Evolutionary conservation across 345 rosid genomes (phyloP).

Genomic region (Salix viminalis): DNA sequence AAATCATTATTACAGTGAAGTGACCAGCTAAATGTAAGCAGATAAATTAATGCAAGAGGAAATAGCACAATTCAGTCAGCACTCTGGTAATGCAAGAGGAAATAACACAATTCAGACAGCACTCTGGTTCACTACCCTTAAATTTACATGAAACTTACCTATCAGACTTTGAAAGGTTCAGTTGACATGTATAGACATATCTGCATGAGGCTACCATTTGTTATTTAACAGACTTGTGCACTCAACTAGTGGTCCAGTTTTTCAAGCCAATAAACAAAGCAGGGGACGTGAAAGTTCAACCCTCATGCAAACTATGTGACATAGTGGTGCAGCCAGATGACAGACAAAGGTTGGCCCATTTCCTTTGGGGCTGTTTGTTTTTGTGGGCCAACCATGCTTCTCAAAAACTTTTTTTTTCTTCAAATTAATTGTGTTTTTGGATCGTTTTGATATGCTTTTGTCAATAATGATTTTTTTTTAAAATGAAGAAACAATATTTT

Average conservation of each 20-base stretch:
- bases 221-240: not conserved
- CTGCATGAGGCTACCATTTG: not conserved
- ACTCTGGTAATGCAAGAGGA: not conserved
- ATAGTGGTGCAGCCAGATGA: not conserved
- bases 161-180: not conserved
- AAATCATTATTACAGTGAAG: constrained; percentile 1
- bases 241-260: not conserved
- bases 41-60: not conserved
- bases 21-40: constrained; percentile 4
- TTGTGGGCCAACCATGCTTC: too few species aligned
- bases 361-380: not conserved
- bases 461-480: too few species aligned
- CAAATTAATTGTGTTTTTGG: too few species aligned
- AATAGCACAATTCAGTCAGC: too few species aligned
- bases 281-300: not conserved
- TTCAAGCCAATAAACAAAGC: not conserved
- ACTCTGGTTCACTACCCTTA: too few species aligned
- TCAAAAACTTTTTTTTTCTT: too few species aligned
- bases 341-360: not conserved
- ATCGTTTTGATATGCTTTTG: too few species aligned
- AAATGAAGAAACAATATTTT: too few species aligned
- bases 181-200: not conserved
- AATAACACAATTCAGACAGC: too few species aligned
- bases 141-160: too few species aligned
- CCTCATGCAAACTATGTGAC: not conserved